Conservation (phyloP, 805 yeast genomes). For the Saturnispora besseyi region DNA sequence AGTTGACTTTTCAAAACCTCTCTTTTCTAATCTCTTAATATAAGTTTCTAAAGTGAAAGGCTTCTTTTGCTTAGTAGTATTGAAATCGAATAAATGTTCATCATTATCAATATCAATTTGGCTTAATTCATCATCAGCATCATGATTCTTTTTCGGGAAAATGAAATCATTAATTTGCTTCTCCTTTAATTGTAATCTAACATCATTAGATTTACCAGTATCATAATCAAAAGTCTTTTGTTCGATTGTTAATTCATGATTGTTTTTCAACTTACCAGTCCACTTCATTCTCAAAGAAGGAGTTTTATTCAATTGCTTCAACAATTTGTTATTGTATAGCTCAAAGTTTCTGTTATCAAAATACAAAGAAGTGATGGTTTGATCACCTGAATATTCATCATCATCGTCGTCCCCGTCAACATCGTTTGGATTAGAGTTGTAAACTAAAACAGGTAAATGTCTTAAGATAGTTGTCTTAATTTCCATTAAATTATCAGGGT, state of each 20-base stretch:
- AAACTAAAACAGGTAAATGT: conserved; percentile 85
- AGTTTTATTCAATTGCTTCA: conserved; percentile 48
- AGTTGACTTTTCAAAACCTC: conserved; percentile 44
- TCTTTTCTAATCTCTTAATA: conserved; percentile 52
- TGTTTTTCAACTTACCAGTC: conserved; percentile 74
- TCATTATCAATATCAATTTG: conserved; percentile 34
- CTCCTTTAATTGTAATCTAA: conserved; percentile 64
- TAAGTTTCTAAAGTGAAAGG: conserved; percentile 35
- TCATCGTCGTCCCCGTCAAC: conserved; percentile 41
- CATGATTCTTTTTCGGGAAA: conserved; percentile 12
- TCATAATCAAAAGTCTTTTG: conserved; percentile 61
- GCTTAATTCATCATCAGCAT: conserved; percentile 18
- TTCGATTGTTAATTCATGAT: conserved; percentile 74
- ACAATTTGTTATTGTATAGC: conserved; percentile 74
- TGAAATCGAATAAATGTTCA: conserved; percentile 8
- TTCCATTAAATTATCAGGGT: conserved; percentile 95
- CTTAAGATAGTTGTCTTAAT: conserved; percentile 92
- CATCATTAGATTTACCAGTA: conserved; percentile 39
- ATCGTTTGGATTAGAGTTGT: conserved; percentile 39
- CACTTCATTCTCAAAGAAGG: conserved; percentile 82
- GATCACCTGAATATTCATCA: conserved; percentile 52
- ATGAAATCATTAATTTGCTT: conserved; percentile 73
- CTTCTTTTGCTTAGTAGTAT: conserved; percentile 18
- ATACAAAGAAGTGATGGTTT: conserved; percentile 76
- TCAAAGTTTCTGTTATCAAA: conserved; percentile 81